Evolutionary conservation across 805 yeast genomes (phyloP), one percentile per base, ranked within the genome.

Genomic region (Jamesozyma gamospora): DNA sequence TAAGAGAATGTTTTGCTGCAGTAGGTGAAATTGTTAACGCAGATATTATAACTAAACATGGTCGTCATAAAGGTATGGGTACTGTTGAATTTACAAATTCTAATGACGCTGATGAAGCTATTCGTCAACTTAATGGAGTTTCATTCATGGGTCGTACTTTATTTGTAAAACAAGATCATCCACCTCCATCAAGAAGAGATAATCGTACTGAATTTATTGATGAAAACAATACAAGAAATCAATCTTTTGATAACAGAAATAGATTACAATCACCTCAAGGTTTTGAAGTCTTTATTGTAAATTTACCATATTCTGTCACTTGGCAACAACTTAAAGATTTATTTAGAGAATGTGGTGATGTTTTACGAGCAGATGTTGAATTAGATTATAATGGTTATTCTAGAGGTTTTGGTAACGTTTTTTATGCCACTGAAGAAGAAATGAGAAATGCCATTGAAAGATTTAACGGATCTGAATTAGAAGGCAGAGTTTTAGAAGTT

Each of bases 261-360:
- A n/a, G n/a, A 9, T 11, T 9, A 4, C 32, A 19, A 19, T 13
- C 43, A 24, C 25, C 32, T n/a, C 41, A 42, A 43, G 43, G 46
- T 26, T 62, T 46, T 48, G 92, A 84, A 59, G 71, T 85, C 28
- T 86, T 83, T 61, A 76, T 84, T 32, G 84, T 86, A 28, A 86
- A 88, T 59, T 65, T 88, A 46, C 95, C 97, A 16, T 88, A 72
- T 64, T 71, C 82, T 14, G 67, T 74, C 34, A 77, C 74, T 47
- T 84, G 95, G 94, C 86, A 81, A 58, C 81, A 79, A 36, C 69
- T 88, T 51, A 84, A 87, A 58, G 95, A 87, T 56, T 62, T 87
- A 48, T 84, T 88, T 71, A 72, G 82, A 50, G 72, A 71, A 34
- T 78, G 74, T 44, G 96, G 96, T 29, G 73, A 69, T 40, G 82